Evolutionary conservation across 495 filamentous ascomycete species (phyloP).

Genomic region (Penicillium herquei): DNA sequence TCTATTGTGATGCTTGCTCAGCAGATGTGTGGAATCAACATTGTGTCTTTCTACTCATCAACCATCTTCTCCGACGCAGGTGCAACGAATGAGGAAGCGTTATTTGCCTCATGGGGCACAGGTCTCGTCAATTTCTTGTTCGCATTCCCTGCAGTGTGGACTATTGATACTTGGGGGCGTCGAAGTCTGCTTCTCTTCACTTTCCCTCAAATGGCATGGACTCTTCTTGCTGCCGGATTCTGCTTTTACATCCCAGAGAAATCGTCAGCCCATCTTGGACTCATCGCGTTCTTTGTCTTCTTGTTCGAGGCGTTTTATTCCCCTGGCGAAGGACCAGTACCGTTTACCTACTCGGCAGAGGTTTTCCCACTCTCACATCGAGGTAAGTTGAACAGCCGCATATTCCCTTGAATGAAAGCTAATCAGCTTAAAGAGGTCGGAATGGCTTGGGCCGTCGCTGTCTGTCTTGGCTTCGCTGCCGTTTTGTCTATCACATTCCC

Average conservation of each 20-base stretch:
- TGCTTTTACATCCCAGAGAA: slow-evolving; percentile 62
- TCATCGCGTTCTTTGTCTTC: slow-evolving; percentile 65
- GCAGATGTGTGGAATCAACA: slow-evolving; percentile 79
- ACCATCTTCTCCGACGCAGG: slow-evolving; percentile 70
- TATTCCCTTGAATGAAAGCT: slow-evolving; percentile 1
- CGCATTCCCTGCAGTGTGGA: slow-evolving; percentile 78
- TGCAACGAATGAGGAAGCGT: slow-evolving; percentile 52
- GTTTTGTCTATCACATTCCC: slow-evolving; percentile 71
- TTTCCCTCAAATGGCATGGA: slow-evolving; percentile 85
- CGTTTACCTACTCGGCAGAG: slow-evolving; percentile 75
- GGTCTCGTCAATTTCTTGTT: slow-evolving; percentile 82
- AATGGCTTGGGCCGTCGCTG: slow-evolving; percentile 74
- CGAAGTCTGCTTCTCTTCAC: slow-evolving; percentile 77
- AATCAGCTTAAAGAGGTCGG: slow-evolving; percentile 52
- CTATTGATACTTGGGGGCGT: slow-evolving; percentile 84
- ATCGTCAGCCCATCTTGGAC: slow-evolving; percentile 52
- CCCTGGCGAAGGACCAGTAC: slow-evolving; percentile 68
- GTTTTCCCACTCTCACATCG: slow-evolving; percentile 78
- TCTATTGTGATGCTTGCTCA: slow-evolving; percentile 72
- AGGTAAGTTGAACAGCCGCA: slow-evolving; percentile 30
- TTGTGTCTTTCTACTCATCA: slow-evolving; percentile 81
- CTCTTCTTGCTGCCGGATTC: slow-evolving; percentile 69
- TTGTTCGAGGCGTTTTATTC: slow-evolving; percentile 68
- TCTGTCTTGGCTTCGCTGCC: slow-evolving; percentile 70
- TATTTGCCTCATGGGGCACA: slow-evolving; percentile 79